Evolutionary conservation across 306 rosid genomes (phyloP).

Genomic region (Adenanthera pavonina): DNA sequence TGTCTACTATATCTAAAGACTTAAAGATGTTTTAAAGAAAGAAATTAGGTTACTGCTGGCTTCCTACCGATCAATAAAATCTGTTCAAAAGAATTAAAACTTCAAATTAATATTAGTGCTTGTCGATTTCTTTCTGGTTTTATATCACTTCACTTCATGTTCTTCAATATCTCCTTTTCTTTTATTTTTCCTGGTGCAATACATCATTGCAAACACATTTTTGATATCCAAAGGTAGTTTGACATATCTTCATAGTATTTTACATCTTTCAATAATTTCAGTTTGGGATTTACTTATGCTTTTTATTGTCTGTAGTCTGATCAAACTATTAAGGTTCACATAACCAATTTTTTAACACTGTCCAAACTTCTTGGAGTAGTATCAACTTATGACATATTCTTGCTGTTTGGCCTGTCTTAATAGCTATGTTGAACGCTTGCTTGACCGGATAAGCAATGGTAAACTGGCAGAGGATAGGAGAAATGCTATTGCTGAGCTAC

Average conservation of each 20-base stretch:
- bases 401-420: slow-evolving; percentile 28
- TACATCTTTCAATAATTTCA: neutral
- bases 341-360: neutral
- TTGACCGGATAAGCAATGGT: slow-evolving; percentile 92
- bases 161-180: slow-evolving; percentile 4
- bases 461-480: slow-evolving; percentile 88
- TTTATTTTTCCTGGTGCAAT: slow-evolving; percentile 6
- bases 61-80: neutral
- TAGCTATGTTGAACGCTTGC: slow-evolving; percentile 90
- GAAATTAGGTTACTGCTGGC: neutral
- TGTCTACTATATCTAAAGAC: neutral
- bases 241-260: neutral
- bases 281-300: neutral
- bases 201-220: slow-evolving; percentile 16
- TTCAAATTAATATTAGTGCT: slow-evolving; percentile 6
- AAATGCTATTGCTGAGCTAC: slow-evolving; percentile 87
- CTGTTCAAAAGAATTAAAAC: neutral
- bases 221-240: neutral
- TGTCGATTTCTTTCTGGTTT: slow-evolving; percentile 11
- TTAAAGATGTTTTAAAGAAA: neutral
- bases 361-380: neutral
- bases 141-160: neutral
- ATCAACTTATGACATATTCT: slow-evolving; percentile 17
- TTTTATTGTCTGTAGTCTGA: slow-evolving; percentile 4
- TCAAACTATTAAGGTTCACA: slow-evolving; percentile 16